Base-by-base conservation (phyloP, 2,329 filamentous ascomycete genomes). In the Drechslerella dactyloides region DNA sequence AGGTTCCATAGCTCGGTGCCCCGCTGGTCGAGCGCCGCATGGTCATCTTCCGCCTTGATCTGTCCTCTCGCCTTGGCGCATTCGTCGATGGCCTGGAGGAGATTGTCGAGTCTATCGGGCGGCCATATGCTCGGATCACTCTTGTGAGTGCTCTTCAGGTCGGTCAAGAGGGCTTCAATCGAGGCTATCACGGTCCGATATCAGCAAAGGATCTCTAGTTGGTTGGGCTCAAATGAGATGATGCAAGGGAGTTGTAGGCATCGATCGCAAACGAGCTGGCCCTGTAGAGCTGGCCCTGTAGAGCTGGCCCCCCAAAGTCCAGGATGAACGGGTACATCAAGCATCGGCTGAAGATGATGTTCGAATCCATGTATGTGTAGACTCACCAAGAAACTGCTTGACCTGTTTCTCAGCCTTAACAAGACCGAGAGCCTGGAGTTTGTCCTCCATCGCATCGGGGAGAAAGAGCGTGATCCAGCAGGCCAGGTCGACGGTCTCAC, bases 1-100 rank as follows among this genome's bases (percentile, higher is more conserved):
- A 63, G 65, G 48, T 66, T 62, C 73, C 69, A 69, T 5, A 64
- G 50, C 19, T 69, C 70, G 19, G 73, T 61, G 15, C 61, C 51
- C 27, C 73, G 73, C 33, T 37, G 30, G 27, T 72, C 68, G 17
- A 72, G 64, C 8, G 48, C 60, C 27, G 48, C 68, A 61, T 72
- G 68, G 33, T 72, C 68, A 1, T 72, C 68, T 27, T 56, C 51
- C 8, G 52, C 44, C n/a, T 61, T 51, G 21, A 65, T 48, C 19
- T 60, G 55, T 11, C 19, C 50, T 37, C 68, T 60, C n/a, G 54
- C 51, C 35, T 57, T 65, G 17, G 68, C 60, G 64, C 68, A 72
- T 19, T 53, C 51, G 21, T 60, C 55, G 24, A 72, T 61, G 17
- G 56, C 50, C 7, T 42, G 11, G 8, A 65, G 33, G 27, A 72